phyloP scores from a whole-genome alignment of 345 rosid genomes.

The Nephelium lappaceum region DNA sequence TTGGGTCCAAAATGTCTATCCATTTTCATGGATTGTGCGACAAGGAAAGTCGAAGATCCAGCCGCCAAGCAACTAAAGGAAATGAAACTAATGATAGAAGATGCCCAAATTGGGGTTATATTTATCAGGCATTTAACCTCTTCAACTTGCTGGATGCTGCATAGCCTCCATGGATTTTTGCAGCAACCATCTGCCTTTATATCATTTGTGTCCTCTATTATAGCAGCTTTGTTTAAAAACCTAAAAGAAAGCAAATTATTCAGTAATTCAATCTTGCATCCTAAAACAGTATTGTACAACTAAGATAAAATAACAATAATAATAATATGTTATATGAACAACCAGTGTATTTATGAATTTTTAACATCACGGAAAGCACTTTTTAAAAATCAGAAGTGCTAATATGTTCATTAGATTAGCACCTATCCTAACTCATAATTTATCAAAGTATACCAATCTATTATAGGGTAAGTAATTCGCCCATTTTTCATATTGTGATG shows the following conservation, averaged over 20 bases:
- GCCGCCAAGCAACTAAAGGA: constrained; percentile 22
- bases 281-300: no score
- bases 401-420: no score
- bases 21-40: constrained; percentile 50
- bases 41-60: constrained; percentile 38
- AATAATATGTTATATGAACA: no score
- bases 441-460: no score
- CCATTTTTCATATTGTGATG: no score
- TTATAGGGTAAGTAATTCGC: no score
- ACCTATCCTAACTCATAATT: no score
- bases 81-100: constrained; percentile 41
- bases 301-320: no score
- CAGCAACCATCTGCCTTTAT: constrained; percentile 22
- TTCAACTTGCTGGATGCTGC: constrained; percentile 46
- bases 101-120: constrained; percentile 46
- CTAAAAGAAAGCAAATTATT: constrained; percentile 10
- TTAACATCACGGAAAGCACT: no score
- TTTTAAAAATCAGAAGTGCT: no score
- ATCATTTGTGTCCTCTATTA: constrained; percentile 29
- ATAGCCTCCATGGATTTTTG: constrained; percentile 34
- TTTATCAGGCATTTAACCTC: constrained; percentile 47
- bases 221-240: constrained; percentile 50
- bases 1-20: constrained; percentile 42
- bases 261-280: no score
- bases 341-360: no score